Percentiles rank a stretch among this genome's conserved stretches.
Conservation (phyloP, 805 yeast species). For the Pichia membranifaciens region DNA sequence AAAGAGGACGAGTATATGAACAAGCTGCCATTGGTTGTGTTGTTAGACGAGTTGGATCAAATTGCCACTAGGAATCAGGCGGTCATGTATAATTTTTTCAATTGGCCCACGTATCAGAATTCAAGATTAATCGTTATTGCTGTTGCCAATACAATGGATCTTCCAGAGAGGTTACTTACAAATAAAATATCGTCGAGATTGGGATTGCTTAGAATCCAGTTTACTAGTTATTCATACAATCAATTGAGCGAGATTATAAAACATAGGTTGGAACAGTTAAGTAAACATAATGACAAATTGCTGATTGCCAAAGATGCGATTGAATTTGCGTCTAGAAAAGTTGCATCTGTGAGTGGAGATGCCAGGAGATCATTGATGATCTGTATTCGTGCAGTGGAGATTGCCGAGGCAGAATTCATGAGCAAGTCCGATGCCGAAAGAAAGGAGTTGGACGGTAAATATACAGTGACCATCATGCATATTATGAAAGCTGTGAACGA, state of each 20-base stretch:
- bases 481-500: conserved; percentile 76
- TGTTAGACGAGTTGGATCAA: conserved; percentile 92
- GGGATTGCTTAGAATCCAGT: conserved; percentile 81
- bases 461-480: conserved; percentile 63
- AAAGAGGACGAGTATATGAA: conserved; percentile 14
- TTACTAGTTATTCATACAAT: conserved; percentile 78
- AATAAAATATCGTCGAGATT: conserved; percentile 88
- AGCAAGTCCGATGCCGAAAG: conserved; percentile 26
- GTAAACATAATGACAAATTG: conserved; percentile 38
- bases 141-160: conserved; percentile 95
- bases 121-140: conserved; percentile 86
- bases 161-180: conserved; percentile 82
- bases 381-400: conserved; percentile 82
- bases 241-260: conserved; percentile 73
- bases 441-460: conserved; percentile 32
- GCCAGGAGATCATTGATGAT: conserved; percentile 89
- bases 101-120: conserved; percentile 86
- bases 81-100: conserved; percentile 91
- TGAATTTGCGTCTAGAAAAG: conserved; percentile 87
- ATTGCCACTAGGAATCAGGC: conserved; percentile 75
- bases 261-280: conserved; percentile 54
- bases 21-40: conserved; percentile 57
- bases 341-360: conserved; percentile 96
- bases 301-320: conserved; percentile 64
- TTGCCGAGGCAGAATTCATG: conserved; percentile 64